Evolutionary conservation across 2,329 filamentous ascomycete genomes (phyloP).

Genomic region (Curvularia verruculosa): DNA sequence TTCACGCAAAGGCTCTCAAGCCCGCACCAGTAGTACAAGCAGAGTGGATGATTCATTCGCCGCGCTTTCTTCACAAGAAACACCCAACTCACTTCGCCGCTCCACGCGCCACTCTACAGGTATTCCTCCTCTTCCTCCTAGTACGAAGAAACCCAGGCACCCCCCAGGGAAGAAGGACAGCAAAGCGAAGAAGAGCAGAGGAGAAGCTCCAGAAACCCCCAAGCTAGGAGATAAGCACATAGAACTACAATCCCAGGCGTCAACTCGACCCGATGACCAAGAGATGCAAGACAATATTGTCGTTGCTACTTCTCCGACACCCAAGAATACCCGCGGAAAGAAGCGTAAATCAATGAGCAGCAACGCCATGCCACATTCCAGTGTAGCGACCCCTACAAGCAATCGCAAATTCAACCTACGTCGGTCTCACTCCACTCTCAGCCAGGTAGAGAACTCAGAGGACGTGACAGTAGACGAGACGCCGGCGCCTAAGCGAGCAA

Average conservation of each 20-base stretch:
- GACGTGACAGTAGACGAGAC: conserved; percentile 33
- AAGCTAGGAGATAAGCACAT: conserved; percentile 12
- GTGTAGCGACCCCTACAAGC: conserved; percentile 21
- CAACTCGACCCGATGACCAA: conserved; percentile 32
- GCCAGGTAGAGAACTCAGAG: conserved; percentile 35
- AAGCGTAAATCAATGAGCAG: conserved; percentile 31
- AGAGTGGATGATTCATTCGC: conserved; percentile 48
- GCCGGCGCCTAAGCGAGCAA: conserved; percentile 38
- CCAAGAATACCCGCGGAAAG: conserved; percentile 9
- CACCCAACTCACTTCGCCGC: conserved; percentile 32
- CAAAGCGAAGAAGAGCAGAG: conserved; percentile 28
- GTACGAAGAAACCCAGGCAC: conserved; percentile 35
- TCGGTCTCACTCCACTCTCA: conserved; percentile 40
- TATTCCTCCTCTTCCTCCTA: conserved; percentile 27
- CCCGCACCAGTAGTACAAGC: conserved; percentile 34
- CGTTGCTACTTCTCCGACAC: conserved; percentile 37
- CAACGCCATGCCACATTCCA: background rate
- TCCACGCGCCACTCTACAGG: conserved; percentile 35
- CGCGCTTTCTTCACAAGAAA: conserved; percentile 24
- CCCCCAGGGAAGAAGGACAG: conserved; percentile 16
- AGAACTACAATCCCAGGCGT: background rate
- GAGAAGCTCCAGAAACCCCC: conserved; percentile 6
- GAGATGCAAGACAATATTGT: conserved; percentile 51
- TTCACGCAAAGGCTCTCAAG: conserved; percentile 13
- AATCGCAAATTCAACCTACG: conserved; percentile 32